Evolutionary conservation across 768 basidiomycete genomes (phyloP).

Genomic region (Lactifluus subvellereus): DNA sequence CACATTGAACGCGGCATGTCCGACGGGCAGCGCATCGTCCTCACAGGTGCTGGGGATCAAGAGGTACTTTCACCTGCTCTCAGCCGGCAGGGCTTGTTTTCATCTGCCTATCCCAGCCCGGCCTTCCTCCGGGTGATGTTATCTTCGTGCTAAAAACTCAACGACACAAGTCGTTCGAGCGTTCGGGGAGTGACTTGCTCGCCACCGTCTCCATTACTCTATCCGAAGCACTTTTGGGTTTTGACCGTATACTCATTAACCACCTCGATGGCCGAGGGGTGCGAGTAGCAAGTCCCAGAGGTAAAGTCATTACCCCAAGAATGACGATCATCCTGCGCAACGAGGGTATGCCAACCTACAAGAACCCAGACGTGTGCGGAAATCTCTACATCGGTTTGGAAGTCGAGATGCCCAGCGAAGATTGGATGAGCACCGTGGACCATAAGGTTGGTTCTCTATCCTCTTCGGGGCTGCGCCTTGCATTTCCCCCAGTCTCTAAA

Average conservation of each 20-base stretch:
- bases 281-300: conserved; percentile 63
- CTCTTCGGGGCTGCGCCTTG: not conserved
- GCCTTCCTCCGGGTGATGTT: conserved; percentile 83
- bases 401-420: conserved; percentile 80
- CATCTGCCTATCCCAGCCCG: conserved; percentile 50
- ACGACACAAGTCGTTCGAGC: conserved; percentile 76
- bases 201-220: conserved; percentile 80
- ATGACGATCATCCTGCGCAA: conserved; percentile 69
- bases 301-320: conserved; percentile 69
- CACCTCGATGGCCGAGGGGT: conserved; percentile 95
- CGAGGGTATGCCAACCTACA: conserved; percentile 87
- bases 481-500: conserved; percentile 12
- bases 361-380: conserved; percentile 60
- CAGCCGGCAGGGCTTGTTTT: not conserved
- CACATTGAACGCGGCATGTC: conserved; percentile 83
- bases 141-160: conserved; percentile 68
- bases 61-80: conserved; percentile 44
- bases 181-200: conserved; percentile 74
- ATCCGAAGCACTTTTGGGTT: conserved; percentile 93
- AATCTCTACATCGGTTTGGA: conserved; percentile 78
- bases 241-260: conserved; percentile 82
- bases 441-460: conserved; percentile 39
- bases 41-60: conserved; percentile 91
- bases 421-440: conserved; percentile 70
- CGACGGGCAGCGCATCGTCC: conserved; percentile 76